phyloP scores from a whole-genome alignment of 371 early-diverging fungal genomes.

The Circinella minor region DNA sequence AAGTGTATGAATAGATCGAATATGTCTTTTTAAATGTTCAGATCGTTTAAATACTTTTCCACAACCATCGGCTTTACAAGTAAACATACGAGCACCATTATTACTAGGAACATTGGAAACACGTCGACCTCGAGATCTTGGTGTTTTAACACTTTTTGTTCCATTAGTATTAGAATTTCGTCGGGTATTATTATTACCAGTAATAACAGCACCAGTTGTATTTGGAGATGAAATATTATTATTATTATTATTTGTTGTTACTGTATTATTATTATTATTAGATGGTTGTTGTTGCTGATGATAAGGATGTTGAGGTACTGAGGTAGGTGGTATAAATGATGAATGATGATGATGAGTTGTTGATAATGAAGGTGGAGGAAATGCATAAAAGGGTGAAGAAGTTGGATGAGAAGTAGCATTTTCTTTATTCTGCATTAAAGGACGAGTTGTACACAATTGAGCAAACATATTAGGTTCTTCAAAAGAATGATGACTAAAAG shows the following conservation, averaged over 20 bases:
- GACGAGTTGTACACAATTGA: conserved; percentile 24
- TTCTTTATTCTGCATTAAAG: not conserved
- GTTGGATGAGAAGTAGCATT: too few relatives aligned
- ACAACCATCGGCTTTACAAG: conserved; percentile 59
- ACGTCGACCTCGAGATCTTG: conserved; percentile 58
- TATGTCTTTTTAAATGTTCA: conserved; percentile 70
- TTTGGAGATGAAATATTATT: not conserved
- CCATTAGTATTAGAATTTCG: not conserved
- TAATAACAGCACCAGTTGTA: not conserved
- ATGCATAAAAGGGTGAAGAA: conserved; percentile 1
- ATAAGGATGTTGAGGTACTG: not conserved
- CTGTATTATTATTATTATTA: not conserved
- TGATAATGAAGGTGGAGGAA: not conserved
- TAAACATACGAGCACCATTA: conserved; percentile 50
- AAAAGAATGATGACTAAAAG: conserved; percentile 26
- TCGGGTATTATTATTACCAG: not conserved
- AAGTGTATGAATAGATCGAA: conserved; percentile 67
- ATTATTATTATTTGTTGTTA: not conserved
- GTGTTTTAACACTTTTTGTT: conserved; percentile 4
- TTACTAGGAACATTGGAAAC: conserved; percentile 53
- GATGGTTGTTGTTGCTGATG: not conserved
- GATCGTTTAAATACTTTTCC: conserved; percentile 69
- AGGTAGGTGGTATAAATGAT: not conserved
- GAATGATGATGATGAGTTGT: not conserved
- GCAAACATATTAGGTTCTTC: conserved; percentile 14